Evolutionary conservation across 1,284 basidiomycete species (phyloP).

Genomic region (Ceratobasidium papillatum): DNA sequence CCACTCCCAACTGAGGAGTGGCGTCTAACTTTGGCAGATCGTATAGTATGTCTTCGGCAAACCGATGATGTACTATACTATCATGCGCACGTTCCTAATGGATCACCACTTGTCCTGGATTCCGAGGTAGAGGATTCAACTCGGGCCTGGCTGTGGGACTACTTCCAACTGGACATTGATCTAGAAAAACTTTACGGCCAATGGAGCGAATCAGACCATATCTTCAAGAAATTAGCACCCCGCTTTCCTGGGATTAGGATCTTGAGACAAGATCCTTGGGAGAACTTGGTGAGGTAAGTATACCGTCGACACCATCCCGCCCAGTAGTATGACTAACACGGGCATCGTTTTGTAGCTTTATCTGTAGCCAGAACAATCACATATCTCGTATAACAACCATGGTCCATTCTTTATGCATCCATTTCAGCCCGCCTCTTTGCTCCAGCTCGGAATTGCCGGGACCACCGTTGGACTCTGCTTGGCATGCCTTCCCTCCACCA

Average conservation of each 20-base stretch:
- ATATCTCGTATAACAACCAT: constrained; percentile 91
- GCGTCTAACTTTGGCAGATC: constrained; percentile 76
- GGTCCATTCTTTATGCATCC: constrained; percentile 75
- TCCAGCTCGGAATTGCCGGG: constrained; percentile 51
- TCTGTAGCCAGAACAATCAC: constrained; percentile 98
- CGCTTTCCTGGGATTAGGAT: constrained; percentile 75
- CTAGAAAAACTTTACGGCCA: constrained; percentile 76
- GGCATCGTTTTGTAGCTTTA: constrained; percentile 72
- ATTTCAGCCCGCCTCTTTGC: constrained; percentile 74
- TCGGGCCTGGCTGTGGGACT: constrained; percentile 79
- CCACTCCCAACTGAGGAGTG: constrained; percentile 64
- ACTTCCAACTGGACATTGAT: constrained; percentile 88
- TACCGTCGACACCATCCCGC: background rate
- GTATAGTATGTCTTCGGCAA: constrained; percentile 85
- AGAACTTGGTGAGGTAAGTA: constrained; percentile 88
- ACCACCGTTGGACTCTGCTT: constrained; percentile 54
- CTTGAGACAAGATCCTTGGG: constrained; percentile 94
- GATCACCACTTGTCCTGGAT: constrained; percentile 50
- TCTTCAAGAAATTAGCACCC: constrained; percentile 71
- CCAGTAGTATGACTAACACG: background rate
- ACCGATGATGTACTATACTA: constrained; percentile 73
- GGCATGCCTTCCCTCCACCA: constrained; percentile 89
- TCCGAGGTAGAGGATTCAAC: constrained; percentile 68
- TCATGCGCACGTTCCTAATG: constrained; percentile 67
- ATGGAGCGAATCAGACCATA: constrained; percentile 78